These are phyloP conservation scores for Micractinium conductrix DNA, from an alignment of 139 green algal genomes.

Conservation along the genomic window DNA sequence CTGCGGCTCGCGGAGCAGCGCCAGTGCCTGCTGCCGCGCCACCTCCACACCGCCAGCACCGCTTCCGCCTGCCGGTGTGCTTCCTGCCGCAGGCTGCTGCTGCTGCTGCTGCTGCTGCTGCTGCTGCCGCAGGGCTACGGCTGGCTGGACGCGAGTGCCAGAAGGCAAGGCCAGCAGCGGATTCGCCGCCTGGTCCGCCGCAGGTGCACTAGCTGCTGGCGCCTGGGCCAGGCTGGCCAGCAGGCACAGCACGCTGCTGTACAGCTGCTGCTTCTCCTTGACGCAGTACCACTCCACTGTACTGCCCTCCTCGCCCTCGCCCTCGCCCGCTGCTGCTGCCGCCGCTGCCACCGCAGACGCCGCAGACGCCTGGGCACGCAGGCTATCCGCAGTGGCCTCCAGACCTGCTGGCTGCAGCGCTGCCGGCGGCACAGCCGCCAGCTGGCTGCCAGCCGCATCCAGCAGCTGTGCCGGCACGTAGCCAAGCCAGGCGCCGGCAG, in stretches of 20 bases:
- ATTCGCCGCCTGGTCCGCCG: too few relatives aligned
- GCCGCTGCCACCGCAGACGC: neutral
- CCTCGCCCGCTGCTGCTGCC: neutral
- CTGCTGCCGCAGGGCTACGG: neutral
- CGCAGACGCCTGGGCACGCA: conserved; percentile 6
- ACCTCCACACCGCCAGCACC: neutral
- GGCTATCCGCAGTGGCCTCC: neutral
- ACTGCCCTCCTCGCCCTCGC: neutral
- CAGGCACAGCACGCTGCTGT: conserved; percentile 36
- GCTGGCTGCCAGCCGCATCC: neutral
- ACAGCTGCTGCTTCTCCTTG: conserved; percentile 25
- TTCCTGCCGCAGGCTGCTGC: neutral
- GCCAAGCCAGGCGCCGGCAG: conserved; percentile 39
- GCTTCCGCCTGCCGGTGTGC: neutral
- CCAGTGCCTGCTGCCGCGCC: neutral
- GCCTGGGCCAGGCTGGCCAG: too few relatives aligned
- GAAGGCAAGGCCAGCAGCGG: conserved; percentile 28
- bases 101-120: neutral
- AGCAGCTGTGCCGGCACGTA: conserved; percentile 38
- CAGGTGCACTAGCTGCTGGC: too few relatives aligned
- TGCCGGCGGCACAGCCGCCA: neutral
- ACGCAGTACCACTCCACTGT: conserved; percentile 21
- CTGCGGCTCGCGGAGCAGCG: neutral
- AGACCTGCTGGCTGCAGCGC: conserved; percentile 23
- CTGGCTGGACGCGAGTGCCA: neutral